A percentile compares a stretch with the other conserved stretches of the same genome.
These are phyloP conservation scores for Waltergamsia citrina DNA, from an alignment of 2,329 filamentous ascomycete species.

Conservation along the genomic window DNA sequence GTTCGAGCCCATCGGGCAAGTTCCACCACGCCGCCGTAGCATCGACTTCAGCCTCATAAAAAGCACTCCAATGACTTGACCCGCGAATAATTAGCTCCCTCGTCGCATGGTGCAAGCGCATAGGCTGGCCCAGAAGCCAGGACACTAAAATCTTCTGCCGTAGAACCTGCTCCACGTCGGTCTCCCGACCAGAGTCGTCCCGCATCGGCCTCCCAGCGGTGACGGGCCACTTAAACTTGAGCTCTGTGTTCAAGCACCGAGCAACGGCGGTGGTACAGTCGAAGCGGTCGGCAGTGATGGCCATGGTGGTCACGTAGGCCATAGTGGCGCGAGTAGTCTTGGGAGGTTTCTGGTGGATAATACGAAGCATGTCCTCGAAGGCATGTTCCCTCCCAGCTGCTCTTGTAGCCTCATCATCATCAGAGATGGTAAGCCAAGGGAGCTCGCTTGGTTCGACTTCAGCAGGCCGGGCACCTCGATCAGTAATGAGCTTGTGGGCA, in stretches of 20 bases:
- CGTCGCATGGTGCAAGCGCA: constrained; percentile 51
- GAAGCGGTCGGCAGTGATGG: constrained; percentile 65
- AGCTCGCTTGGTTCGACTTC: constrained; percentile 41
- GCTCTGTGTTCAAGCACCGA: constrained; percentile 36
- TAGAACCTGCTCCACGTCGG: constrained; percentile 52
- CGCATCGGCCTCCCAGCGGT: constrained; percentile 27
- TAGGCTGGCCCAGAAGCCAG: constrained; percentile 52
- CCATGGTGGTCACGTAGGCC: constrained; percentile 55
- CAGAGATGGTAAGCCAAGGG: constrained; percentile 54
- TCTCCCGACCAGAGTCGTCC: constrained; percentile 23
- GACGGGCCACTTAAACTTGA: constrained; percentile 46
- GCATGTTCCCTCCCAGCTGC: constrained; percentile 48
- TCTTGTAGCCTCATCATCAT: constrained; percentile 60
- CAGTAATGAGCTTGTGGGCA: constrained; percentile 38
- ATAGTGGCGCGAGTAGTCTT: constrained; percentile 36
- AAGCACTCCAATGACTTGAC: constrained; percentile 46
- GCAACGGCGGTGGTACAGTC: constrained; percentile 50
- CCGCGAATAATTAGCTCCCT: constrained; percentile 58
- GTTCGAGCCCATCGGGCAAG: constrained; percentile 58
- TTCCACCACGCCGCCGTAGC: constrained; percentile 58
- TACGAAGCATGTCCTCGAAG: constrained; percentile 58
- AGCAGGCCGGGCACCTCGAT: constrained; percentile 34
- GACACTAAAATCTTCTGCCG: constrained; percentile 62
- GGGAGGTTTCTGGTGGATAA: constrained; percentile 48
- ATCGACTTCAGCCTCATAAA: constrained; percentile 18